Conservation (phyloP, 805 yeast species). For the Hermanozyma aechmeae region DNA sequence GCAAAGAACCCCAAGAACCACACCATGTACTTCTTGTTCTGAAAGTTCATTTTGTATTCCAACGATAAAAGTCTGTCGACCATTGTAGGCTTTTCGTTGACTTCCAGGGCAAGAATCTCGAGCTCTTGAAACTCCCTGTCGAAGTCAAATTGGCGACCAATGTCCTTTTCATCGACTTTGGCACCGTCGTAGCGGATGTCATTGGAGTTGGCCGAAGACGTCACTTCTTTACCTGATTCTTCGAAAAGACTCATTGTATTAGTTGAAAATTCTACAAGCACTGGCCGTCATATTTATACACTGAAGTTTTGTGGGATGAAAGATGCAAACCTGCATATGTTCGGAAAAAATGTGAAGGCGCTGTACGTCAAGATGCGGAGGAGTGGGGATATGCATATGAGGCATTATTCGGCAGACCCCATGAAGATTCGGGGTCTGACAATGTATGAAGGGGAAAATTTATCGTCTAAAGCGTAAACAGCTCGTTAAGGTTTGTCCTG, state of each 20-base stretch:
- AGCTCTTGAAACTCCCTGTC: slow-evolving; percentile 25
- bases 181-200: slow-evolving; percentile 10
- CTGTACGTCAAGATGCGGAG: too few species aligned
- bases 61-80: slow-evolving; percentile 27
- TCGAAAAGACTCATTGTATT: slow-evolving; percentile 11
- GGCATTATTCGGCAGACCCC: too few species aligned
- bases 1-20: slow-evolving; percentile 46
- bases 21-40: slow-evolving; percentile 38
- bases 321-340: too few species aligned
- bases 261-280: neutral
- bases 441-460: too few species aligned
- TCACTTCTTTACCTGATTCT: slow-evolving; percentile 8
- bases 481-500: too few species aligned
- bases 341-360: too few species aligned
- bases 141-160: slow-evolving; percentile 24
- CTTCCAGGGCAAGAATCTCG: slow-evolving; percentile 21
- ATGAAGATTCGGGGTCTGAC: too few species aligned
- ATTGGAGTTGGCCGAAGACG: slow-evolving; percentile 9
- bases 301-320: too few species aligned
- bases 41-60: slow-evolving; percentile 32
- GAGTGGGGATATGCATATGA: too few species aligned
- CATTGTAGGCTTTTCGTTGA: slow-evolving; percentile 20
- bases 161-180: slow-evolving; percentile 17
- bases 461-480: too few species aligned
- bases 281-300: too few species aligned